Evolutionary conservation across 2,329 filamentous ascomycete species (phyloP), one percentile per base, ranked within the genome.

Genomic region (Sclerotinia nivalis): DNA sequence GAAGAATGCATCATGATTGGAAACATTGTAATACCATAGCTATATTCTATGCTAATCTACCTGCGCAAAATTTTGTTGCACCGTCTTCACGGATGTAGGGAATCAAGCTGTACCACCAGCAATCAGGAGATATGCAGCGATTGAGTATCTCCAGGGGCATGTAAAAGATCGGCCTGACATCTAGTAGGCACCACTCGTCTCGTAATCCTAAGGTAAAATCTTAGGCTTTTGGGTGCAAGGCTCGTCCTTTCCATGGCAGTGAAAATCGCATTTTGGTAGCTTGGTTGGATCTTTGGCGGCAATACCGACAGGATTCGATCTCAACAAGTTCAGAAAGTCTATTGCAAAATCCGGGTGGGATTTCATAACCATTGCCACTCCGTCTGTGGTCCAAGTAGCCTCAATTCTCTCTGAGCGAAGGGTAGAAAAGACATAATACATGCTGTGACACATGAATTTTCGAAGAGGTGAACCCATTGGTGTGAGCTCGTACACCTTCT

Each of bases 351-450:
- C 66, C 12, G 13, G 18, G 6, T 50, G 45, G 9, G 22, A 15
- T 4, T 3, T 18, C 60, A 64, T 50, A 18, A 22, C 22, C 8
- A 2, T n/a, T 28, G n/a, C 50, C 6, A 52, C 2, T 4, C 22
- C 18, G 5, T 43, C 15, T 22, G 34, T 55, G 8, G 6, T 18
- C 49, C 62, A 54, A 9, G 3, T 2, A 4, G 25, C 20, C 0
- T 12, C 2, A 25, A 13, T 0, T 7, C 6, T 0, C 7, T 43
- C 13, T 7, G 5, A 9, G 25, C 2, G 6, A 9, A 25, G 34
- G 9, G 20, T 3, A 34, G 22, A 5, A n/a, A 49, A 50, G 8
- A 37, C 10, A 2, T 6, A 62, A 34, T 50, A 43, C 28, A 62
- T 37, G n/a, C 15, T 9, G 20, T 15, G 9, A 47, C 25, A 61